Evolutionary conservation across 257 asterid genomes (phyloP), one percentile per base, ranked within the genome.

Genomic region (Catharanthus roseus): DNA sequence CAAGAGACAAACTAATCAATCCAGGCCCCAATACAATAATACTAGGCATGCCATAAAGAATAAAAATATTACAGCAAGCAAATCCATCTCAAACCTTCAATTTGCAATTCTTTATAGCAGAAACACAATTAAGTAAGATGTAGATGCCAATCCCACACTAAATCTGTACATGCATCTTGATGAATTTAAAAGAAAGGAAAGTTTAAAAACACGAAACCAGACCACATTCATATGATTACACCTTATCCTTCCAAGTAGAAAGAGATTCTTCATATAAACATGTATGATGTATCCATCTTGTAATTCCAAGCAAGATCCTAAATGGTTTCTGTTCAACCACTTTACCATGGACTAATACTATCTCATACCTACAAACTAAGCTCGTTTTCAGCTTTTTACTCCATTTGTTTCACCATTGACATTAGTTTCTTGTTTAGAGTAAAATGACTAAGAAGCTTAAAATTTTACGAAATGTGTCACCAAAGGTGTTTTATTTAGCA

Each of bases 111-210:
- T 29, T 31, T 58, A 16, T 33, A 1, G 42, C 65, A 7, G 39
- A 58, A 29, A 26, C 66, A 61, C 13, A 21, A 34, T 13, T 16
- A 34, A 62, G 67, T 34, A 62, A 6, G 29, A 34, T 19, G 66
- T 61, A 31, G 45, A 45, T 62, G 41, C 67, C 28, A 62, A 61
- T 33, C 26, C 67, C 67, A 58, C 11, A 58, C 19, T 34, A 34
- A 13, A 62, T 21, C 19, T 62, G n/a, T 19, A n/a, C 2, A 16
- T 36, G 66, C 15, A 61, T n/a, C 45, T 62, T 21, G 1, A 10
- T 8, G 18, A 34, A 18, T 62, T 60, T 33, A 60, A 33, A 60
- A 31, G 12, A 31, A 23, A 36, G 12, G 65, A 58, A 15, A 29
- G 10, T 8, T 23, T 58, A 1, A 11, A 33, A 51, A 9, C 33